Evolutionary conservation across 1,139 yeast species (phyloP).

Genomic region (Geotrichum candidum): DNA sequence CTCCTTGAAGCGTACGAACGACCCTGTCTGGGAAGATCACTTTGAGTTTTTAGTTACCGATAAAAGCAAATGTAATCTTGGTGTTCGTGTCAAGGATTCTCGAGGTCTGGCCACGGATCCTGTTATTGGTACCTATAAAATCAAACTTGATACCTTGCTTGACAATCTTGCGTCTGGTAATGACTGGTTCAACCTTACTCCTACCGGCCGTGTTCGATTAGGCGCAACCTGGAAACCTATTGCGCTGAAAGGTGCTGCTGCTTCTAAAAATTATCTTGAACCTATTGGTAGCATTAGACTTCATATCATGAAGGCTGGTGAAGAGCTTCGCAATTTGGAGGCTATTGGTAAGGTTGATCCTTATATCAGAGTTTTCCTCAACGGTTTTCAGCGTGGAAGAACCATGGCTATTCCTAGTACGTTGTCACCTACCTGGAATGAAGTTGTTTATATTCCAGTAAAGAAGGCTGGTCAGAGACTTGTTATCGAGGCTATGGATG

Average conservation of each 20-base stretch:
- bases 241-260: constrained; percentile 50
- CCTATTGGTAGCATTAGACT: constrained; percentile 93
- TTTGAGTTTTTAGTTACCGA: constrained; percentile 71
- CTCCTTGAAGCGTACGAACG: constrained; percentile 53
- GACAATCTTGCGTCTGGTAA: constrained; percentile 74
- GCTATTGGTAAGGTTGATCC: constrained; percentile 90
- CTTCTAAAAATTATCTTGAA: constrained; percentile 74
- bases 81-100: constrained; percentile 58
- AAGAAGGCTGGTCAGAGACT: constrained; percentile 78
- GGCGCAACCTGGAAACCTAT: constrained; percentile 87
- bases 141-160: constrained; percentile 59
- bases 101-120: constrained; percentile 58
- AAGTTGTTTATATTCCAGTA: constrained; percentile 72
- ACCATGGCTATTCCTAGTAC: constrained; percentile 64
- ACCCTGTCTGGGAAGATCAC: constrained; percentile 60
- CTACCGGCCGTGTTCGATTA: constrained; percentile 64
- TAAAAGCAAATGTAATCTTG: constrained; percentile 62
- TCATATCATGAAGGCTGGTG: constrained; percentile 57
- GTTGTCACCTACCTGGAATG: constrained; percentile 78
- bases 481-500: constrained; percentile 87
- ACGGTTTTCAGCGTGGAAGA: constrained; percentile 70
- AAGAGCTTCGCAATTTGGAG: constrained; percentile 68
- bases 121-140: constrained; percentile 42
- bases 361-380: constrained; percentile 76
- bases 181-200: constrained; percentile 62